A percentile compares a stretch with the other conserved stretches of the same genome.
phyloP scores from a whole-genome alignment of 140 eudicot genomes.

The Oenanthe javanica region DNA sequence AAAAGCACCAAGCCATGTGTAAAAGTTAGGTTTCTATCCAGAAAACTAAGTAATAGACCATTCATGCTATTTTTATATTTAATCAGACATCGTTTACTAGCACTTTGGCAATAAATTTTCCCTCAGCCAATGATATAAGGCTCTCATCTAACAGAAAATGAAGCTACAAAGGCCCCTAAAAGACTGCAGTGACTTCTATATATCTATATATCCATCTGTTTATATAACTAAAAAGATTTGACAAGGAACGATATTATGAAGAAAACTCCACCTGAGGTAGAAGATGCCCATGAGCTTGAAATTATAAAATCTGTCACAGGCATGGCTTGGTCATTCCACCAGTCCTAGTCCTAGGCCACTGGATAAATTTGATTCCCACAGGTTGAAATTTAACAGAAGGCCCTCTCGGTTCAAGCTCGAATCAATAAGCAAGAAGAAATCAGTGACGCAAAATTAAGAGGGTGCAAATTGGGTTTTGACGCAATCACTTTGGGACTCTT shows the following conservation, averaged over 20 bases:
- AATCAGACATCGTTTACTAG: neutral
- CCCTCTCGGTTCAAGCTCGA: constrained; percentile 38
- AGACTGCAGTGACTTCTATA: neutral
- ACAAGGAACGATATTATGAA: neutral
- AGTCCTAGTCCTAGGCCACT: constrained; percentile 23
- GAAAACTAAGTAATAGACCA: neutral
- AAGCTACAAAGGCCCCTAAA: constrained; percentile 26
- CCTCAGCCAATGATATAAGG: neutral
- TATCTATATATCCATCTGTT: constrained; percentile 3
- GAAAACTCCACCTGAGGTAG: neutral
- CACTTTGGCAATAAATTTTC: neutral
- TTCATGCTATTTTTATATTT: neutral
- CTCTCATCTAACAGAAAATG: constrained; percentile 26
- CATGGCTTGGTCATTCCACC: constrained; percentile 70
- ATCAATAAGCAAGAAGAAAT: constrained; percentile 16
- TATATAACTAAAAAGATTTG: neutral
- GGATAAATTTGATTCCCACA: constrained; percentile 44
- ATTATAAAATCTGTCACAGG: constrained; percentile 87
- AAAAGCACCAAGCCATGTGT: neutral
- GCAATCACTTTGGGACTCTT: constrained; percentile 79
- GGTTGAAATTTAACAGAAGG: constrained; percentile 39
- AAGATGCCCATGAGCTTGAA: constrained; percentile 46
- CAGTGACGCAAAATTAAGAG: neutral
- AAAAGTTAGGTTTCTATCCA: neutral
- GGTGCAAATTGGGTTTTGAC: constrained; percentile 52